Conservation (phyloP, 1,139 yeast species). For the Pichia sp. region DNA sequence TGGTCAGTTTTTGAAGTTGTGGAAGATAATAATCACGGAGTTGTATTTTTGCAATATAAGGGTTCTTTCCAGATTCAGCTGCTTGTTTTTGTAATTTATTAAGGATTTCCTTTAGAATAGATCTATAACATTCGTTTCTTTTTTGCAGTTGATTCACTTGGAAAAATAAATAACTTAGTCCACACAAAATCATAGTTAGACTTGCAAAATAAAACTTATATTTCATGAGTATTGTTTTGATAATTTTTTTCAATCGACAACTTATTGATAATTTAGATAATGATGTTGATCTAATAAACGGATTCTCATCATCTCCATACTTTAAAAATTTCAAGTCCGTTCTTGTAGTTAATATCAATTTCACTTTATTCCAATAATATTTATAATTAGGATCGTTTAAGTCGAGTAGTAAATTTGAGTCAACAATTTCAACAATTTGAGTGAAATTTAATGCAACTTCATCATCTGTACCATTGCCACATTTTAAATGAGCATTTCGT, state of each 20-base stretch:
- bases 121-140: constrained; percentile 32
- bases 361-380: constrained; percentile 24
- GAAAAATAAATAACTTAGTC: constrained; percentile 28
- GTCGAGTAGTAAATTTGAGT: constrained; percentile 15
- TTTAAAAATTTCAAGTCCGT: constrained; percentile 23
- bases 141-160: constrained; percentile 23
- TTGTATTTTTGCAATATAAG: constrained; percentile 65
- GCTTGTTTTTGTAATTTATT: constrained; percentile 34
- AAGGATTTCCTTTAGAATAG: constrained; percentile 40
- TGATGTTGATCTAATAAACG: constrained; percentile 69
- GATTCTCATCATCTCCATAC: constrained; percentile 25
- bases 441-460: constrained; percentile 24
- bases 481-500: constrained; percentile 61
- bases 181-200: constrained; percentile 23
- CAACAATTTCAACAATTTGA: constrained; percentile 19
- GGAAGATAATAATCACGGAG: constrained; percentile 64
- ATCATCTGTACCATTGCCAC: constrained; percentile 27
- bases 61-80: constrained; percentile 26
- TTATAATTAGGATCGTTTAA: constrained; percentile 31
- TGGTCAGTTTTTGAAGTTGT: constrained; percentile 23
- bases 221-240: constrained; percentile 42
- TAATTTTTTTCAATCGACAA: constrained; percentile 53
- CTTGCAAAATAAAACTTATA: constrained; percentile 37
- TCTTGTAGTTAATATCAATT: constrained; percentile 30
- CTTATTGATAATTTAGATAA: constrained; percentile 54